Conservation (phyloP, 129 eudicot genomes). For the Apium graveolens region DNA sequence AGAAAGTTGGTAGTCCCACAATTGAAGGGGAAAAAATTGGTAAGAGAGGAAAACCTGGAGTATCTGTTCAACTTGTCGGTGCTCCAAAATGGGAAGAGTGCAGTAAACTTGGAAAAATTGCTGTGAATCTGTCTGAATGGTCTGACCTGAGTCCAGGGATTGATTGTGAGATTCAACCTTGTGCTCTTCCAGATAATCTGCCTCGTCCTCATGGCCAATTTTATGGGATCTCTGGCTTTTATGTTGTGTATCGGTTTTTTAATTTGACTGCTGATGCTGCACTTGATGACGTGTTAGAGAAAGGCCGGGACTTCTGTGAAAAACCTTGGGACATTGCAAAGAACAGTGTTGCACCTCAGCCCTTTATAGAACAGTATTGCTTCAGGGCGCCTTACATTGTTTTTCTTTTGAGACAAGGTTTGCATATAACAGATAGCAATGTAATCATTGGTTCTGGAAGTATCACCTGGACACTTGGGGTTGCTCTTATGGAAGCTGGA, state of each 20-base stretch:
- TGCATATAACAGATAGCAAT: constrained; percentile 68
- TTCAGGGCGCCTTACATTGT: constrained; percentile 91
- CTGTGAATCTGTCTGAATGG: constrained; percentile 85
- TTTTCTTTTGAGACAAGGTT: constrained; percentile 70
- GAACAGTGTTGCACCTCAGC: constrained; percentile 85
- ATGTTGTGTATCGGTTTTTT: constrained; percentile 84
- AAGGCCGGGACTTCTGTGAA: constrained; percentile 67
- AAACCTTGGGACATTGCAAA: constrained; percentile 74
- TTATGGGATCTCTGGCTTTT: constrained; percentile 90
- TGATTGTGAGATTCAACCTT: constrained; percentile 71
- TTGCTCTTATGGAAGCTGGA: constrained; percentile 89
- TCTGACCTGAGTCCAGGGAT: constrained; percentile 48
- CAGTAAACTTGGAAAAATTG: constrained; percentile 54
- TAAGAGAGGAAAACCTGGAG: constrained; percentile 48
- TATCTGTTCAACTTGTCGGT: constrained; percentile 54
- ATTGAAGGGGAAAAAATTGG: constrained; percentile 25
- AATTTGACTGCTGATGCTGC: constrained; percentile 68
- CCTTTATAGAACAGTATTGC: constrained; percentile 92
- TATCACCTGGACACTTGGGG: constrained; percentile 97
- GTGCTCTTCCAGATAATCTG: constrained; percentile 62
- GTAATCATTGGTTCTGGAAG: constrained; percentile 89
- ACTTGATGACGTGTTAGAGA: constrained; percentile 65
- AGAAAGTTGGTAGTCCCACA: constrained; percentile 37
- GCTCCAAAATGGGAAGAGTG: constrained; percentile 89
- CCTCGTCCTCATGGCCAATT: constrained; percentile 85